Percentiles rank a stretch among this genome's conserved stretches.
Conservation (phyloP, 75 land plant genomes). For the Sequoia sempervirens region DNA sequence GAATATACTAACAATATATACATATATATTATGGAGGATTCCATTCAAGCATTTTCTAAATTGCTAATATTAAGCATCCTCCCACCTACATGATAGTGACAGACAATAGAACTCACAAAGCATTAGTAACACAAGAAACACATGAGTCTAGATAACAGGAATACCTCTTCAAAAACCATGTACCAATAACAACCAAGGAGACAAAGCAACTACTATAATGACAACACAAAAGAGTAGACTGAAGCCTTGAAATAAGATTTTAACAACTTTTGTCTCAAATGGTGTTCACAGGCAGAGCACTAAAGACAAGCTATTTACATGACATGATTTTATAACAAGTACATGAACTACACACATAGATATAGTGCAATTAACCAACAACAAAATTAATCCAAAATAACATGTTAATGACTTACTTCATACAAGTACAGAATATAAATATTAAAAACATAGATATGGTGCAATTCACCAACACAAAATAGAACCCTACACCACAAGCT, state of each 20-base stretch:
- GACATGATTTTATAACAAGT: too few species aligned
- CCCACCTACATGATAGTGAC: background rate
- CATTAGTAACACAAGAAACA: background rate
- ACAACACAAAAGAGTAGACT: background rate
- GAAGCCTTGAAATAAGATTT: background rate
- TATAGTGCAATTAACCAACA: too few species aligned
- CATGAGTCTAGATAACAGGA: background rate
- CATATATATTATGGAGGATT: too few species aligned
- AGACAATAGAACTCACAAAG: background rate
- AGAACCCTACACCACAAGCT: too few species aligned
- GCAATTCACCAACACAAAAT: too few species aligned
- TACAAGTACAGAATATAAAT: too few species aligned
- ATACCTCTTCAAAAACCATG: background rate
- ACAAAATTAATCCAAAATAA: too few species aligned
- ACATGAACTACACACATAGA: too few species aligned
- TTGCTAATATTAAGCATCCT: background rate
- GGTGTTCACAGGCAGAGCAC: background rate
- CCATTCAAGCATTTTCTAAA: background rate
- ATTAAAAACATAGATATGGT: too few species aligned
- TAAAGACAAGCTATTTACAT: background rate
- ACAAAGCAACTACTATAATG: background rate
- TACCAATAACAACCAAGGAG: background rate
- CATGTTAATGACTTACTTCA: too few species aligned
- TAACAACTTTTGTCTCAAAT: background rate
- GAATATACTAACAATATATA: background rate